A percentile compares a stretch with the other conserved stretches of the same genome.
These are phyloP conservation scores for Candida dubliniensis DNA, from an alignment of 1,139 yeast genomes.

Conservation along the genomic window DNA sequence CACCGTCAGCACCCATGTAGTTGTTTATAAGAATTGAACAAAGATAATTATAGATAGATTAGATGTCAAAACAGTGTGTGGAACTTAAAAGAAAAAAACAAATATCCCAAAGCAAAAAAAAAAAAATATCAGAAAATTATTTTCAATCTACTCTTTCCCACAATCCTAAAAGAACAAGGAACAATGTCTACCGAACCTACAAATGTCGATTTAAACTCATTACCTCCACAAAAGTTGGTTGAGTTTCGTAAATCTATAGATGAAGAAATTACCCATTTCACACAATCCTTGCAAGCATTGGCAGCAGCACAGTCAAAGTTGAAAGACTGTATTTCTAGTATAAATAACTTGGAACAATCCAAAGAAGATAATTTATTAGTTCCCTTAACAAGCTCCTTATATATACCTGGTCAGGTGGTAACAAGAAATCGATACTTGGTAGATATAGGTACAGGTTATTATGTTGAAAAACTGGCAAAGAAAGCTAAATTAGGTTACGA, in stretches of 20 bases:
- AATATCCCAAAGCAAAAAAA: background rate
- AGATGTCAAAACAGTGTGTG: background rate
- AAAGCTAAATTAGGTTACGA: constrained; percentile 77
- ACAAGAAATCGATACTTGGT: constrained; percentile 74
- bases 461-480: constrained; percentile 70
- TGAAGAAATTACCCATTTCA: constrained; percentile 81
- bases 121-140: background rate
- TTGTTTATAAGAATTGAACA: too few relatives aligned
- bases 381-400: constrained; percentile 85
- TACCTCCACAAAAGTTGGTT: constrained; percentile 79
- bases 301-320: constrained; percentile 82
- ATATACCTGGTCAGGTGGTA: constrained; percentile 78
- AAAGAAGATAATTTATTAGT: constrained; percentile 58
- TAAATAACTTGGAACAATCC: constrained; percentile 54
- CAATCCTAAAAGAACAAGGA: background rate
- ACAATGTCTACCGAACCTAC: constrained; percentile 18
- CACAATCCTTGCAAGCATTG: constrained; percentile 81
- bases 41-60: too few relatives aligned
- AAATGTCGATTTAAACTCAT: constrained; percentile 59
- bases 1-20: constrained; percentile 52
- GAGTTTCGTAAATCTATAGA: constrained; percentile 85
- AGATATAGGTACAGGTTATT: constrained; percentile 96
- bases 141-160: background rate
- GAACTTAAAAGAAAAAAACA: background rate
- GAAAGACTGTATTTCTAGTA: constrained; percentile 74